Conservation (phyloP, 768 basidiomycete genomes). For the Tricholoma flavovirens region DNA sequence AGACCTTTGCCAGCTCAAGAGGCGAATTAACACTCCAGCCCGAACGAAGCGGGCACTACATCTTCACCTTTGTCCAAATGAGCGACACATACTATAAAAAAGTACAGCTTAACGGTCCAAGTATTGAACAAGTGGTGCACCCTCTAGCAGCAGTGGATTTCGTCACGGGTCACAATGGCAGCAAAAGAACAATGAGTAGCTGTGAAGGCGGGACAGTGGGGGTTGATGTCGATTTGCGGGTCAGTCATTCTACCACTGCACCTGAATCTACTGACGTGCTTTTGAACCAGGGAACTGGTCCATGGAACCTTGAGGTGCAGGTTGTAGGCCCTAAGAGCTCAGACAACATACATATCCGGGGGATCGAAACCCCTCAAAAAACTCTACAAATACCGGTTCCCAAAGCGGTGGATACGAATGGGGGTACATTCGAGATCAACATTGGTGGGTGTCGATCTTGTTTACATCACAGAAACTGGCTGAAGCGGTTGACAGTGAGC, state of each 20-base stretch:
- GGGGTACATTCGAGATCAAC: slow-evolving; percentile 76
- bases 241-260: slow-evolving; percentile 28
- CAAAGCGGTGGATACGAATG: slow-evolving; percentile 52
- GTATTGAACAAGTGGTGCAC: slow-evolving; percentile 85
- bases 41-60: slow-evolving; percentile 84
- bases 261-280: neutral
- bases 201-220: slow-evolving; percentile 75
- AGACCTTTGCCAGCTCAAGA: slow-evolving; percentile 62
- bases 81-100: slow-evolving; percentile 83
- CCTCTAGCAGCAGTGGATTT: slow-evolving; percentile 81
- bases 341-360: slow-evolving; percentile 49
- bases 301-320: slow-evolving; percentile 85
- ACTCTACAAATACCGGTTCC: slow-evolving; percentile 66
- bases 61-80: slow-evolving; percentile 72
- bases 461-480: slow-evolving; percentile 1
- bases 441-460: slow-evolving; percentile 42
- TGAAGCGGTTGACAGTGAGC: slow-evolving; percentile 47
- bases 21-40: slow-evolving; percentile 84
- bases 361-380: slow-evolving; percentile 50
- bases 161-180: slow-evolving; percentile 34
- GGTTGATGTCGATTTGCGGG: slow-evolving; percentile 77
- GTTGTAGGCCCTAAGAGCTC: slow-evolving; percentile 68
- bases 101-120: slow-evolving; percentile 66
- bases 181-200: slow-evolving; percentile 57
- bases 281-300: slow-evolving; percentile 69